Base-by-base conservation (phyloP, 2,329 filamentous ascomycete genomes). In the Talaromyces islandicus region DNA sequence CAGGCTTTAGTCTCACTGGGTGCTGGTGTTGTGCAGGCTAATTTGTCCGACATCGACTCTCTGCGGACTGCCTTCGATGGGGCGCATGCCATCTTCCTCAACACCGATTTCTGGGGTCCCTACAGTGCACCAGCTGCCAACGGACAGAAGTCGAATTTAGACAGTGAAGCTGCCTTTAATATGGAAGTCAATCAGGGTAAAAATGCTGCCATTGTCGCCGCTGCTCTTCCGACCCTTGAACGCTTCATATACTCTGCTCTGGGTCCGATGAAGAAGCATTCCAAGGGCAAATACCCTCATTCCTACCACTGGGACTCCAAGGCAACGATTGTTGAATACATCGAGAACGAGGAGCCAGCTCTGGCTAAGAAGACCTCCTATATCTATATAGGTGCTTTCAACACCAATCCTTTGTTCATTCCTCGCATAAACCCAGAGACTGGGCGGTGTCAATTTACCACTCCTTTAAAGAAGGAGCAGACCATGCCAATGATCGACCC, bases 201-300 rank as follows among this genome's bases (percentile, higher is more conserved):
- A 62, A 86, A 85, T 61, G 81, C 86, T 30, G 80, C 77, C 3
- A 78, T 84, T 62, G 83, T 82, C 0, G 83, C 82, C 0, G 77
- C 79, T 0, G 64, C 69, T 0, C 71, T 75, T 66, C 29, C 71
- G 3, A 73, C 73, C 0, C 73, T 85, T 1, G 78, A 80, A 30
- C 67, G 80, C 0, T 80, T 83, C 59, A 66, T 84, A 3, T 81
- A 77, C 9, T 84, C 81, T 5, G 81, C 80, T 0, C 66, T 85
- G 57, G 81, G 80, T 57, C 74, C 81, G 55, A 81, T 81, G 2
- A 70, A 67, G 7, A 77, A 76, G 55, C 79, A 76, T 57, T 83
- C 79, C 41, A 68, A 69, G 1, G 82, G 82, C 0, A 75, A 71
- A 52, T 78, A 78, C 60, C 72, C 69, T 19, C 73, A 80, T 57